Evolutionary conservation across 225 moss, liverwort and hornwort species (phyloP).

Genomic region (Pseudoscleropodium purum): DNA sequence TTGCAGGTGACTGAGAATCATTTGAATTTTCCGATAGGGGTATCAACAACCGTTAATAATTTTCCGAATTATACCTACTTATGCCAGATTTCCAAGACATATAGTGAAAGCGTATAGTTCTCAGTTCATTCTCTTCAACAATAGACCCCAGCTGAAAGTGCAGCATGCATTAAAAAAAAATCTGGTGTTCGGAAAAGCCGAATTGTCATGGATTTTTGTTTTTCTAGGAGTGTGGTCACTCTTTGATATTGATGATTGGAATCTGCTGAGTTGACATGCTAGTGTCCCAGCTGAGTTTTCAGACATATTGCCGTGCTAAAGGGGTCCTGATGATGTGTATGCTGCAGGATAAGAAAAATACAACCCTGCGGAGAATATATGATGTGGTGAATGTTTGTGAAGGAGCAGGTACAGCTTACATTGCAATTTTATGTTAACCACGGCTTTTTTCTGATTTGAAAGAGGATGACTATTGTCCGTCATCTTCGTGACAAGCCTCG

Average conservation of each 20-base stretch:
- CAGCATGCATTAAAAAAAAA: background rate
- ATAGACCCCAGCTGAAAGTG: background rate
- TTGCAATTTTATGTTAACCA: background rate
- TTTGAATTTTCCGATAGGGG: background rate
- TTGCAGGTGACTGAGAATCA: background rate
- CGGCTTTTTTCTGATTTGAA: background rate
- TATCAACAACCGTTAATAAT: background rate
- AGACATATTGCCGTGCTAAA: background rate
- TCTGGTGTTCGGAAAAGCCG: background rate
- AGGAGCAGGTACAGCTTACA: slow-evolving; percentile 36
- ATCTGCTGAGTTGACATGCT: background rate
- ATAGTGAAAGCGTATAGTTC: background rate
- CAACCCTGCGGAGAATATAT: slow-evolving; percentile 43
- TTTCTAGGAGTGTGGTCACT: background rate
- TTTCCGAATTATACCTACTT: background rate
- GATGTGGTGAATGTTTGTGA: slow-evolving; percentile 53
- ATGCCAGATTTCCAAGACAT: background rate
- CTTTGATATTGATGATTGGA: background rate
- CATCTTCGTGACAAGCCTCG: background rate
- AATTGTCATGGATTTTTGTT: background rate
- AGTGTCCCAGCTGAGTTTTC: background rate
- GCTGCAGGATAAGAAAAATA: slow-evolving; percentile 35
- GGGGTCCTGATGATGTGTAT: background rate
- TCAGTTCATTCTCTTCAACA: background rate
- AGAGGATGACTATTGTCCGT: background rate